Percentiles rank a stretch among this genome's conserved stretches.
phyloP scores from a whole-genome alignment of 495 filamentous ascomycete genomes.

The Xylaria castorea region DNA sequence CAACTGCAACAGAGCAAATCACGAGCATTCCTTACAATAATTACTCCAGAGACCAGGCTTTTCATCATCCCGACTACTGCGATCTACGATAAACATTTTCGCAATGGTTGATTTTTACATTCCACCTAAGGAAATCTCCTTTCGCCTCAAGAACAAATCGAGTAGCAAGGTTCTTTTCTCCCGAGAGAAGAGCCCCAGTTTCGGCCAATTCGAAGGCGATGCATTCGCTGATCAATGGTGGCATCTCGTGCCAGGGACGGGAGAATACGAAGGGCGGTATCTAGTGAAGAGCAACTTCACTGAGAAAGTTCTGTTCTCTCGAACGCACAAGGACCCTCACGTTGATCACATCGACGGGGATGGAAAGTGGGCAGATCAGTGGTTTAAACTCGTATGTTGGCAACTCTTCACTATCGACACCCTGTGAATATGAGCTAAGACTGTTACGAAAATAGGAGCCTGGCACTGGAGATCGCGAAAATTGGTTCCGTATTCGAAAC shows the following conservation, averaged over 20 bases:
- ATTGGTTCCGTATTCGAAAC: conserved; percentile 1
- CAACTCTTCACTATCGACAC: not conserved
- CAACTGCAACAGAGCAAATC: not conserved
- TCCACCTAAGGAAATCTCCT: not conserved
- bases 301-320: not conserved
- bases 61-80: not conserved
- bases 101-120: not conserved
- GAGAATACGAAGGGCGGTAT: not conserved
- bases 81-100: not conserved
- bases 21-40: not conserved
- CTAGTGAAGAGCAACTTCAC: not conserved
- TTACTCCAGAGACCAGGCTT: not conserved
- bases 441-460: not conserved
- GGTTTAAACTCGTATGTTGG: not conserved
- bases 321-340: not conserved
- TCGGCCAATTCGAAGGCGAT: not conserved
- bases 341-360: conserved; percentile 6
- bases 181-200: not conserved
- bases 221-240: not conserved
- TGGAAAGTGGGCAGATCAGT: conserved; percentile 4
- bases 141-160: not conserved
- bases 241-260: conserved; percentile 6
- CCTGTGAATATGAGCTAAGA: not conserved
- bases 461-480: conserved; percentile 5
- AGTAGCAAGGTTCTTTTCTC: not conserved